These are phyloP conservation scores for Cordyceps cicadae DNA, from an alignment of 2,329 filamentous ascomycete genomes.

Conservation along the genomic window DNA sequence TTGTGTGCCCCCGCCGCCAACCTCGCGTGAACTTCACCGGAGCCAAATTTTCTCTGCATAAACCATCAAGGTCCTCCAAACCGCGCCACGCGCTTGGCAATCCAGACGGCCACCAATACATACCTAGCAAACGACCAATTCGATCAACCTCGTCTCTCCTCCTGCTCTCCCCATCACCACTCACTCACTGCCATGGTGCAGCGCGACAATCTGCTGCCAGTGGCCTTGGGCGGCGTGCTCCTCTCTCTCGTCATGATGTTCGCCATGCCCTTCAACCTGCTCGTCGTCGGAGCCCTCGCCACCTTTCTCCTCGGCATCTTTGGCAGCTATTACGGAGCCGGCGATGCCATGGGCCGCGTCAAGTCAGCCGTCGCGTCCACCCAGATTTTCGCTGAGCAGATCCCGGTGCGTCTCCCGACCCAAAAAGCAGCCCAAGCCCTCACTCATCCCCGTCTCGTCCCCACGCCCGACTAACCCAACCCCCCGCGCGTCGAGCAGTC, in stretches of 20 bases:
- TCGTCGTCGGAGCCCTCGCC: constrained; percentile 1
- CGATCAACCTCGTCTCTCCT: not conserved
- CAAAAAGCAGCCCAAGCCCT: too few species aligned
- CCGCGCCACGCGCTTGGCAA: constrained; percentile 4
- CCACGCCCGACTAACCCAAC: too few species aligned
- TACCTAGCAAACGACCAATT: not conserved
- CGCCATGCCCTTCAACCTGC: constrained; percentile 3
- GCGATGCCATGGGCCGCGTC: not conserved
- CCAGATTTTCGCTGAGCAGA: constrained; percentile 7
- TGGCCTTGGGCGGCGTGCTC: constrained; percentile 3
- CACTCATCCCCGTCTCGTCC: too few species aligned
- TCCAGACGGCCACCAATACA: not conserved
- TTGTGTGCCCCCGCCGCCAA: too few species aligned
- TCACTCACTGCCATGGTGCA: not conserved
- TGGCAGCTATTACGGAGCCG: not conserved
- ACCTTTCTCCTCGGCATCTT: not conserved
- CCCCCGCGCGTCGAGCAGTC: not conserved
- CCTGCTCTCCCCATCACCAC: not conserved
- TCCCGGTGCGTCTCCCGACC: not conserved
- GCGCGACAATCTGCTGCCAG: constrained; percentile 2
- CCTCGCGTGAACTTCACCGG: too few species aligned
- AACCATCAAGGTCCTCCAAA: constrained; percentile 7
- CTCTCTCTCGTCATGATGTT: constrained; percentile 7
- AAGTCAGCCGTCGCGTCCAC: not conserved
- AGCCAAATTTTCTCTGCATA: not conserved